Conservation (phyloP, 164 flowering plant species). For the Dillenia turbinata region DNA sequence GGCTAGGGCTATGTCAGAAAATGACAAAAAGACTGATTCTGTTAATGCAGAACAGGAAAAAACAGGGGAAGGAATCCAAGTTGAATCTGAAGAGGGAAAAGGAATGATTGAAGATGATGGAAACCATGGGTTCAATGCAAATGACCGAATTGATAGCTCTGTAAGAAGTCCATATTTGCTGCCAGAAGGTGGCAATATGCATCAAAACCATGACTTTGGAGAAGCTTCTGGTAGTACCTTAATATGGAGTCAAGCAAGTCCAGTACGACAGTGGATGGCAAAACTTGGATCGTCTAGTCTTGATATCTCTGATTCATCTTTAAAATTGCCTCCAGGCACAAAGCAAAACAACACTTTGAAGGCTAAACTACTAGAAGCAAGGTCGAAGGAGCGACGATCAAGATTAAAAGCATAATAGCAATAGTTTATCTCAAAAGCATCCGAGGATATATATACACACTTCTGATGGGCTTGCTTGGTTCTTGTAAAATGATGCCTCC, state of each 20-base stretch:
- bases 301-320: slow-evolving; percentile 39
- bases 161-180: slow-evolving; percentile 29
- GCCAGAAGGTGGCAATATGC: slow-evolving; percentile 35
- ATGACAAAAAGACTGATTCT: slow-evolving; percentile 15
- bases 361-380: slow-evolving; percentile 82
- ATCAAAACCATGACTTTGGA: slow-evolving; percentile 18
- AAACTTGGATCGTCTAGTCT: slow-evolving; percentile 33
- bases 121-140: slow-evolving; percentile 22
- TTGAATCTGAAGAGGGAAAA: slow-evolving; percentile 20
- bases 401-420: slow-evolving; percentile 29
- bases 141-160: slow-evolving; percentile 25
- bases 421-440: slow-evolving; percentile 10
- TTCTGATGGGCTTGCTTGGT: background rate
- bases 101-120: slow-evolving; percentile 21
- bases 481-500: background rate
- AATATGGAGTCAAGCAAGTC: slow-evolving; percentile 41
- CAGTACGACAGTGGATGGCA: slow-evolving; percentile 49
- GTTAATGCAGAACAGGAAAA: background rate
- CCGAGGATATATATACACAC: no score
- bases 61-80: slow-evolving; percentile 13
- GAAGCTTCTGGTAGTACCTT: slow-evolving; percentile 32
- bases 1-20: slow-evolving; percentile 14
- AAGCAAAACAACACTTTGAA: slow-evolving; percentile 55
- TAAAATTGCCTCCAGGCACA: slow-evolving; percentile 19
- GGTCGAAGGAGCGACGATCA: slow-evolving; percentile 48